Evolutionary conservation across 2,329 filamentous ascomycete genomes (phyloP).

Genomic region (Verruconis gallopava): DNA sequence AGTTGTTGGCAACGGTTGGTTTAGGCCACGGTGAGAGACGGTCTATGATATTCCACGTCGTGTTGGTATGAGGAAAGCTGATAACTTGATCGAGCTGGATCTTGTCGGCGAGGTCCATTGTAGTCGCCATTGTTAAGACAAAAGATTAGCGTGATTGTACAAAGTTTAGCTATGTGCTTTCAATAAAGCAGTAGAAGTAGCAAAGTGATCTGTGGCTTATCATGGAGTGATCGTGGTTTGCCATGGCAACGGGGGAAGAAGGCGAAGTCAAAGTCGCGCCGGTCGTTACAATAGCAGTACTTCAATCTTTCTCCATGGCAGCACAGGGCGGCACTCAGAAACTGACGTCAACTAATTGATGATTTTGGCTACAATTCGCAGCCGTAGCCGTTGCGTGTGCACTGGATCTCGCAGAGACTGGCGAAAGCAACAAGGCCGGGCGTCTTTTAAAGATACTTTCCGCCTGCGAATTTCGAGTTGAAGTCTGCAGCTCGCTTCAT

Average conservation of each 20-base stretch:
- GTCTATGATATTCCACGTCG: slow-evolving; percentile 1
- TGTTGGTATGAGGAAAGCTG: slow-evolving; percentile 1
- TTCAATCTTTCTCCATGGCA: too few species aligned
- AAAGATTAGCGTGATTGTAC: not conserved
- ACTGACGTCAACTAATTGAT: too few species aligned
- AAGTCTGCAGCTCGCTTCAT: slow-evolving; percentile 70
- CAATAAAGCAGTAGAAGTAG: too few species aligned
- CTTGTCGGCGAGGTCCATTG: slow-evolving; percentile 2
- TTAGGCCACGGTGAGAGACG: not conserved
- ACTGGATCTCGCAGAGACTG: too few species aligned
- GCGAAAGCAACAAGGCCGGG: too few species aligned
- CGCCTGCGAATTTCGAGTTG: slow-evolving; percentile 66
- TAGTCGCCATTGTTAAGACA: not conserved
- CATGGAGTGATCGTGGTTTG: not conserved
- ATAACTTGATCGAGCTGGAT: slow-evolving; percentile 2
- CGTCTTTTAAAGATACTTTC: slow-evolving; percentile 45
- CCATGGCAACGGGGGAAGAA: not conserved
- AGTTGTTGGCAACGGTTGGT: not conserved
- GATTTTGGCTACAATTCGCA: too few species aligned
- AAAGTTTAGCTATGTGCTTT: too few species aligned
- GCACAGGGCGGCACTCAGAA: too few species aligned
- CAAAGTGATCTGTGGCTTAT: not conserved
- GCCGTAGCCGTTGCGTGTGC: too few species aligned
- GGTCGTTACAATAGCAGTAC: too few species aligned
- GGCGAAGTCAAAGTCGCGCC: not conserved